These are phyloP conservation scores for Euphorbia celastroides DNA, from an alignment of 441 rosid species.

Conservation along the genomic window DNA sequence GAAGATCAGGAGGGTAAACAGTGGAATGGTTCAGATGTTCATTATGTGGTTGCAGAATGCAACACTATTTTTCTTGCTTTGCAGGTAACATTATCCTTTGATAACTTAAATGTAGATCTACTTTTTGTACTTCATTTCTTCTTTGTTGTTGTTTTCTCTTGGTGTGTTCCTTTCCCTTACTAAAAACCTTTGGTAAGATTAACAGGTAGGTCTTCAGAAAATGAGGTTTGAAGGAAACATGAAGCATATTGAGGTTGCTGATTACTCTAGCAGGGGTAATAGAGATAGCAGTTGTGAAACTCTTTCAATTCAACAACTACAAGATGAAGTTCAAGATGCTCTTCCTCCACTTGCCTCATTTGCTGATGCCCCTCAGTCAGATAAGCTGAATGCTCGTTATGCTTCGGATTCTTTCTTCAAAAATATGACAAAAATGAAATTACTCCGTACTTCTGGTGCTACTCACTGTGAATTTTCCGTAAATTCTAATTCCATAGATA, in stretches of 20 bases:
- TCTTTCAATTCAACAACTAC: conserved; percentile 45
- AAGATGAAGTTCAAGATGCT: conserved; percentile 51
- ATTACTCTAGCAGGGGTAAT: conserved; percentile 34
- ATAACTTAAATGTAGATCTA: conserved; percentile 13
- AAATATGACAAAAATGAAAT: conserved; percentile 46
- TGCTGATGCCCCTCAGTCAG: conserved; percentile 29
- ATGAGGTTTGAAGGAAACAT: conserved; percentile 66
- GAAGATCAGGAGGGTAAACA: conserved; percentile 37
- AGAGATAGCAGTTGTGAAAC: conserved; percentile 25
- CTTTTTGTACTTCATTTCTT: conserved; percentile 17
- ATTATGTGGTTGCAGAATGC: conserved; percentile 72
- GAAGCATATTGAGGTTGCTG: conserved; percentile 58
- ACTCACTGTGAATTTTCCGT: conserved; percentile 43
- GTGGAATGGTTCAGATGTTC: conserved; percentile 34
- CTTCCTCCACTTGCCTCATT: conserved; percentile 57
- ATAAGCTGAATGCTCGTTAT: conserved; percentile 28
- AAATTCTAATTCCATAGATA: conserved; percentile 36
- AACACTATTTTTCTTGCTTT: conserved; percentile 47
- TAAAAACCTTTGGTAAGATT: conserved; percentile 35
- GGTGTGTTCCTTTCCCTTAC: conserved; percentile 24
- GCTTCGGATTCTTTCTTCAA: conserved; percentile 34
- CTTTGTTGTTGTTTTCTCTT: conserved; percentile 15
- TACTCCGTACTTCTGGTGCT: conserved; percentile 62
- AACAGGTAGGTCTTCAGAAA: conserved; percentile 77
- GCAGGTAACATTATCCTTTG: conserved; percentile 57